Evolutionary conservation across 306 rosid species (phyloP).

Genomic region (Citrullus colocynthis): DNA sequence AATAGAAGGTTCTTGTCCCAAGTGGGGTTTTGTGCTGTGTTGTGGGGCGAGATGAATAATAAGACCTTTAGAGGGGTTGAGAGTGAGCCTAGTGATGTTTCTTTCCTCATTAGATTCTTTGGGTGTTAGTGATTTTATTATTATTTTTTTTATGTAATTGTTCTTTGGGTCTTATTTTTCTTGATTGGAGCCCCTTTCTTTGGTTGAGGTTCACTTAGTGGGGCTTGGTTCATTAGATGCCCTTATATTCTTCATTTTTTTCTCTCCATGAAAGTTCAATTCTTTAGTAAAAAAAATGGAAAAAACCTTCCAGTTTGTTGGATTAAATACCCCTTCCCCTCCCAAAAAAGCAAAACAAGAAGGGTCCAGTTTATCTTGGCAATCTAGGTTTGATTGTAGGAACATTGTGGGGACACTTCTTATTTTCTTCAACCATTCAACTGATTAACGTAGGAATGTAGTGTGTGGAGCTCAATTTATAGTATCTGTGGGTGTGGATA

Average conservation of each 20-base stretch:
- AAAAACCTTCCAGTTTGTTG: background rate
- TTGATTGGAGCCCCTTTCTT: background rate
- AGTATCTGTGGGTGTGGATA: background rate
- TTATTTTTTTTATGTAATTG: no score
- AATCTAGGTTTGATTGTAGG: background rate
- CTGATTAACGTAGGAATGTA: background rate
- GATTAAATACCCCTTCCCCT: background rate
- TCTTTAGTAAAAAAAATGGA: no score
- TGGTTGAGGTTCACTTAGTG: no score
- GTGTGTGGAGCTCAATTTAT: background rate
- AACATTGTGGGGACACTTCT: background rate
- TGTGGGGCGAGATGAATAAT: background rate
- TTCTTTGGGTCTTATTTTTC: background rate
- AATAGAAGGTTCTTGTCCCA: background rate
- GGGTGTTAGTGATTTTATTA: background rate
- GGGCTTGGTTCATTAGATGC: background rate
- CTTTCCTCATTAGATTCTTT: background rate
- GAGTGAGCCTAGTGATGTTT: background rate
- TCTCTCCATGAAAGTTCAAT: background rate
- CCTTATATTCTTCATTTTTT: no score
- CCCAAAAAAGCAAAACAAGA: background rate
- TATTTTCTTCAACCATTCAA: background rate
- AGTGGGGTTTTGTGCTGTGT: background rate
- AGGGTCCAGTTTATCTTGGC: background rate
- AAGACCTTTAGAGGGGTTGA: background rate